Evolutionary conservation across 148 eudicot genomes (phyloP), one percentile per base, ranked within the genome.

Genomic region (Amaranthus palmeri): DNA sequence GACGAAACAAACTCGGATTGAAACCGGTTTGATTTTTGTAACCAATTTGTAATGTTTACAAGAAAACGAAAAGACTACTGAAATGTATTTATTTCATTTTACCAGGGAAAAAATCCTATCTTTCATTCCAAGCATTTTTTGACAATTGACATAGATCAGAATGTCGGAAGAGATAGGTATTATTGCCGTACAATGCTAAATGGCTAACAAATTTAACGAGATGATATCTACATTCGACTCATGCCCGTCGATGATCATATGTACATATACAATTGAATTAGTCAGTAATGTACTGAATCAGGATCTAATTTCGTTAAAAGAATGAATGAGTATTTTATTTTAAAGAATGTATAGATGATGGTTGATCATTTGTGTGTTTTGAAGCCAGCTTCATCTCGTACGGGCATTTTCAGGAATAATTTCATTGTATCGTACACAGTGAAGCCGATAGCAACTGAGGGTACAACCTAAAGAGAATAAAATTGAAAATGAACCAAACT

Each of bases 381-480:
- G 88, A 80, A 48, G 78, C 79, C 61, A 52, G 81, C 88, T 74
- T 87, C 90, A 65, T 91, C 97, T 75, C 97, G 80, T 18, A 91
- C 77, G 57, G 97, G 97, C 40, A 93, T 96, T 73, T 78, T 83
- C 64, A 93, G 84, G 74, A 18, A 83, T 60, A 79, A 76, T 86
- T 91, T 93, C 97, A 91, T 87, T 17, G 84, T 72, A 75, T 93
- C 98, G 57, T 93, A 93, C 11, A 91, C 96, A 47, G 98, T 89
- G 74, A 93, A 93, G 40, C 98, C 97, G 55, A 93, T 91, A 63
- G 97, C 97, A 42, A 91, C 96, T 2, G 98, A 93, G 45, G 98
- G 98, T 55, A 91, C 98, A 52, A 89, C 98, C 98, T 93, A 87
- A 79, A 65, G 61, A 52, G 49, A 45, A 40, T 4, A 11, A n/a